Evolutionary conservation across 2,329 filamentous ascomycete genomes (phyloP), one percentile per base, ranked within the genome.

Genomic region (Beauveria bassiana): DNA sequence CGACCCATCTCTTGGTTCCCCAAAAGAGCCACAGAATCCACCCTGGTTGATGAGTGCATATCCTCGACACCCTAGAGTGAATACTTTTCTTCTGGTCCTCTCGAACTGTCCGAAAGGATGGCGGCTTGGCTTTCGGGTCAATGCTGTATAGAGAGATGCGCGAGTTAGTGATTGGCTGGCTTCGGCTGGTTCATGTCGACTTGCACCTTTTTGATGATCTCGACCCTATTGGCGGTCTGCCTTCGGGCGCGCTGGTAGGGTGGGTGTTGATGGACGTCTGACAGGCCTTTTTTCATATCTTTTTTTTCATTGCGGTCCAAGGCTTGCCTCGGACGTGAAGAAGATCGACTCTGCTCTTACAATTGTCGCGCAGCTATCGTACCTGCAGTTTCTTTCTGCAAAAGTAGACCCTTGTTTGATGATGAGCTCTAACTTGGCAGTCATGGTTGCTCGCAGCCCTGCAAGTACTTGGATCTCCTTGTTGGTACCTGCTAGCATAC

Each of bases 41-140:
- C 87, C 89, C 90, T 91, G 90, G 90, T 89, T 90, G 91, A 96
- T 95, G 91, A 96, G 77, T 78, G 71, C 71, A 90, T 84, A 88
- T 90, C 90, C 89, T 90, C 90, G 86, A 82, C 82, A 79, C 88
- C 88, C 87, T 85, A 90, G 89, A 92, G 90, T 95, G 90, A 93
- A 88, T 82, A 81, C 78, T 56, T 63, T 54, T 78, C 45, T 79
- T 82, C 73, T 74, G 74, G 74, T 82, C 78, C 81, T 82, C 78
- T 84, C 81, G 83, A 63, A 68, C 81, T 81, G 77, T 79, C 81
- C 79, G 82, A 72, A 83, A 86, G 80, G 84, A 80, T 75, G 81
- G 84, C 84, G 84, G 82, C 61, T 38, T 52, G 67, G 64, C 59
- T 59, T 54, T 60, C 58, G 47, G 58, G 63, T 66, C 66, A 63